Percentiles rank a stretch among this genome's conserved stretches.
Evolutionary conservation across 1,139 yeast genomes (phyloP).

Genomic region (Arxiozyma heterogenica): DNA sequence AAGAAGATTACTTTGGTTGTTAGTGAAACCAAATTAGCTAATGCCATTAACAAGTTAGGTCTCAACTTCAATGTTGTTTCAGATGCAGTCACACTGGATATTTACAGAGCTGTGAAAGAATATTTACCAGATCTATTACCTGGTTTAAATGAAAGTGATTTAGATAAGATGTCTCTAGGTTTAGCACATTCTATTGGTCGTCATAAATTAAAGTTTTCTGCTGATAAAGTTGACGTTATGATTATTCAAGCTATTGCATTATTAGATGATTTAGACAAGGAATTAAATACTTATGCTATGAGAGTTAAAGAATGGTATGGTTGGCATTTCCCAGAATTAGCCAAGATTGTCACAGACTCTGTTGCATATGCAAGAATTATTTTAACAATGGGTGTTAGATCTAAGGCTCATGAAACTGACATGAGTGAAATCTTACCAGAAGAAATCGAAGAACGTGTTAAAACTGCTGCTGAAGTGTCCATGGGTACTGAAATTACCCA

Average conservation of each 20-base stretch:
- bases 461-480: constrained; percentile 92
- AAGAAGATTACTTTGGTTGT: constrained; percentile 87
- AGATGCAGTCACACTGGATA: constrained; percentile 89
- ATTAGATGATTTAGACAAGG: constrained; percentile 93
- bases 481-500: constrained; percentile 98
- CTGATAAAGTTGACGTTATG: constrained; percentile 98
- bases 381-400: constrained; percentile 87
- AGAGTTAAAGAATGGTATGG: constrained; percentile 99
- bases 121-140: constrained; percentile 89
- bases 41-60: constrained; percentile 90
- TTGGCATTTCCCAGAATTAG: constrained; percentile 99
- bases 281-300: constrained; percentile 95
- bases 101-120: constrained; percentile 91
- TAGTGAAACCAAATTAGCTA: constrained; percentile 91
- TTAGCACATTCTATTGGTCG: constrained; percentile 97
- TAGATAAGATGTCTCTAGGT: constrained; percentile 93
- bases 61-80: constrained; percentile 80
- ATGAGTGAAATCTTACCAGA: constrained; percentile 88
- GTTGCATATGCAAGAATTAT: constrained; percentile 91
- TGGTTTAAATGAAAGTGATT: constrained; percentile 75
- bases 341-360: constrained; percentile 91
- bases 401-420: constrained; percentile 84
- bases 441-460: constrained; percentile 73
- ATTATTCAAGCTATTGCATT: constrained; percentile 97
- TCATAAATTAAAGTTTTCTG: constrained; percentile 92